Conservation (phyloP, 805 yeast species). For the Sporopachydermia lactativora region DNA sequence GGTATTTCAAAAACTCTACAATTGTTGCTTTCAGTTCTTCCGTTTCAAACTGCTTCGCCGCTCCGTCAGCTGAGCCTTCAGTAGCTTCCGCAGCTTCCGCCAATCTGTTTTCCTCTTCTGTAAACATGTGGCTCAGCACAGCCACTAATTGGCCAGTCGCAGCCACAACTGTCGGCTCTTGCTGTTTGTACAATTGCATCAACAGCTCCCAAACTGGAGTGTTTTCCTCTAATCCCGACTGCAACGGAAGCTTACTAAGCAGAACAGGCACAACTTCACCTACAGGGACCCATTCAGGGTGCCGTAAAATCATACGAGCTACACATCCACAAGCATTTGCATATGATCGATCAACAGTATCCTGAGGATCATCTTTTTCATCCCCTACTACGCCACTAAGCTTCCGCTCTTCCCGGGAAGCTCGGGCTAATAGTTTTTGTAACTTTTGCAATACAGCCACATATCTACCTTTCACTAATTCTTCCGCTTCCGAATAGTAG, state of each 20-base stretch:
- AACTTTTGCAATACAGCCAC: constrained; percentile 52
- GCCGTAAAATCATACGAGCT: constrained; percentile 73
- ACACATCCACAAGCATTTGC: constrained; percentile 98
- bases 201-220: constrained; percentile 76
- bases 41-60: constrained; percentile 63
- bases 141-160: constrained; percentile 33
- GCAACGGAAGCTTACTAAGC: constrained; percentile 69
- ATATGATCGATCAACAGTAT: constrained; percentile 65
- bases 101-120: constrained; percentile 61
- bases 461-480: constrained; percentile 48
- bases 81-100: constrained; percentile 61
- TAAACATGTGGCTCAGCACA: constrained; percentile 55
- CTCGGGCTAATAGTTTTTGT: constrained; percentile 62
- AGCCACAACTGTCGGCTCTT: constrained; percentile 17
- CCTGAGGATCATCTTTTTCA: constrained; percentile 66
- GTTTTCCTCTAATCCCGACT: constrained; percentile 85
- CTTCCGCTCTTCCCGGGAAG: constrained; percentile 49
- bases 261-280: constrained; percentile 63
- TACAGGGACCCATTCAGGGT: constrained; percentile 60
- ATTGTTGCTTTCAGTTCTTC: constrained; percentile 50
- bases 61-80: constrained; percentile 67
- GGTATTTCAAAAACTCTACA: constrained; percentile 54
- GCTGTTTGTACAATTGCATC: constrained; percentile 52
- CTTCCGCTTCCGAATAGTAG: constrained; percentile 30
- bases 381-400: constrained; percentile 24